Percentiles rank a stretch among this genome's conserved stretches.
phyloP scores from a whole-genome alignment of 139 green algal species.

The Nannochloris sp. region DNA sequence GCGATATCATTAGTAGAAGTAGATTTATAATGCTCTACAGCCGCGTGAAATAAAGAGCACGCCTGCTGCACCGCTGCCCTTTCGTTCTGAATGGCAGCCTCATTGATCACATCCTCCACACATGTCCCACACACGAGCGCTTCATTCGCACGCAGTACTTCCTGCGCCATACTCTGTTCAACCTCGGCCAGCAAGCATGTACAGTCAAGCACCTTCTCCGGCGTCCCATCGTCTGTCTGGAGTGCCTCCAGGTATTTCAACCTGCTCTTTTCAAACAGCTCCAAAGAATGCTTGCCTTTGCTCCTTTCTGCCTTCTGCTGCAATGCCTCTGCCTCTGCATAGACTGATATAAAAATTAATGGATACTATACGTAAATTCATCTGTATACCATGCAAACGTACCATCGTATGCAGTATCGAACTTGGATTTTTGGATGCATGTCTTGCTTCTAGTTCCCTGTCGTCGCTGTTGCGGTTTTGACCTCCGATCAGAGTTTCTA shows the following conservation, averaged over 20 bases:
- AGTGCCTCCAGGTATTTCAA: conserved; percentile 19
- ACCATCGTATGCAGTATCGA: no score
- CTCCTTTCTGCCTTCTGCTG: conserved; percentile 53
- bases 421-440: no score
- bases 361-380: background rate
- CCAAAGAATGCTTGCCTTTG: conserved; percentile 32
- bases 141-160: conserved; percentile 11
- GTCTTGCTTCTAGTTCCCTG: no score
- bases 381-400: no score
- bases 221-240: background rate
- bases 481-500: no score
- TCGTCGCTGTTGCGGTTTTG: no score
- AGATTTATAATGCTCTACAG: conserved; percentile 31
- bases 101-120: conserved; percentile 14
- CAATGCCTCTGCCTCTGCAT: conserved; percentile 46
- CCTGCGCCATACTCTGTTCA: conserved; percentile 38
- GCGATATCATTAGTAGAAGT: no score
- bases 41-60: conserved; percentile 17
- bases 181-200: conserved; percentile 37
- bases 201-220: conserved; percentile 1
- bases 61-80: conserved; percentile 12
- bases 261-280: conserved; percentile 29
- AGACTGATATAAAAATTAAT: no score
- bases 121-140: conserved; percentile 17
- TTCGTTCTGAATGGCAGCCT: conserved; percentile 1